A percentile compares a stretch with the other conserved stretches of the same genome.
Conservation (phyloP, 202 grass and related monocot species). For the Setaria viridis region DNA sequence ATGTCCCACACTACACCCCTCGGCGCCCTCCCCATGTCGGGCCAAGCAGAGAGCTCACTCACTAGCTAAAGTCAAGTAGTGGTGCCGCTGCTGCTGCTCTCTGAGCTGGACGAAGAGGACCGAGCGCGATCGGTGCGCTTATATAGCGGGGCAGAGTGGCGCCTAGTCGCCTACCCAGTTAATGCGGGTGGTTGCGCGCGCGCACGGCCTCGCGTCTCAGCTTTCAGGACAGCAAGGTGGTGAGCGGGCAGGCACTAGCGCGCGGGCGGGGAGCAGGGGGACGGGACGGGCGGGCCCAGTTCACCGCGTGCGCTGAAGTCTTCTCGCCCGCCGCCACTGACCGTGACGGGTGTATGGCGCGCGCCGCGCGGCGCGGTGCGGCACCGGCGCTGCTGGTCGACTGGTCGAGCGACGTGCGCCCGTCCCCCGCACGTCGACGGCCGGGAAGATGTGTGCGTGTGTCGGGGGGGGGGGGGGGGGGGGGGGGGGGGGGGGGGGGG, state of each 20-base stretch:
- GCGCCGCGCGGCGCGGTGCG: background rate
- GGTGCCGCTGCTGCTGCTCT: background rate
- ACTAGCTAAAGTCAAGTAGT: background rate
- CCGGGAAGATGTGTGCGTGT: too few species aligned
- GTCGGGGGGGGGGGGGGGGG: too few species aligned
- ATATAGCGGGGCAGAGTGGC: conserved; percentile 53
- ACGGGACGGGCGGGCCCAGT: background rate
- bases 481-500: too few species aligned
- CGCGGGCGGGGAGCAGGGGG: background rate
- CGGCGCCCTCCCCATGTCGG: conserved; percentile 53
- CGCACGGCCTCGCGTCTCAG: background rate
- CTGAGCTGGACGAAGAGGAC: conserved; percentile 7
- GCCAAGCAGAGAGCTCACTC: background rate
- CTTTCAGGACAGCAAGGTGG: conserved; percentile 41
- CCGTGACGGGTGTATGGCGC: background rate
- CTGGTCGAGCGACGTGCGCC: background rate
- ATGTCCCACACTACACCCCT: conserved; percentile 30
- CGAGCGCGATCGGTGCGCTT: conserved; percentile 19
- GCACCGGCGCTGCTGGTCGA: background rate
- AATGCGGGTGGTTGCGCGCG: conserved; percentile 56
- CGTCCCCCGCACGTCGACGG: background rate
- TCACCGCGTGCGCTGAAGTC: conserved; percentile 19
- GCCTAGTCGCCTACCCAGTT: conserved; percentile 20
- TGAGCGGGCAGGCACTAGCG: conserved; percentile 20
- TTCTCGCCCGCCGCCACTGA: conserved; percentile 33